phyloP scores from a whole-genome alignment of 192 early-diverging fungal species.

The Coemansia sp. region DNA sequence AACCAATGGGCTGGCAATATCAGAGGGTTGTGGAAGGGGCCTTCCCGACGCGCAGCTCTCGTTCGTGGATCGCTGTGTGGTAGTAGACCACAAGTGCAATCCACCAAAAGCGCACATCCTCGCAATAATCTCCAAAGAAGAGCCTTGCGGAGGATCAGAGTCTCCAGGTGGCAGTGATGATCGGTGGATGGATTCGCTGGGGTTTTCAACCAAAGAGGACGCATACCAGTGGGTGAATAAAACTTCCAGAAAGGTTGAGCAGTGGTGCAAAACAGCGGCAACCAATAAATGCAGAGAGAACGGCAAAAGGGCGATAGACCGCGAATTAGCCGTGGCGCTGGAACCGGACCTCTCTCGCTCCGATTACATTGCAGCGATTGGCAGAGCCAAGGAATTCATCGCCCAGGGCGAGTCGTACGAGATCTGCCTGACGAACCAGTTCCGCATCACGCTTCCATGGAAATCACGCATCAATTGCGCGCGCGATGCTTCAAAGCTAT shows the following conservation, averaged over 20 bases:
- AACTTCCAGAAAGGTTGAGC: background rate
- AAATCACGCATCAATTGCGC: background rate
- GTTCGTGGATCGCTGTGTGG: conserved; percentile 75
- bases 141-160: no score
- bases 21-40: background rate
- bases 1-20: background rate
- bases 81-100: conserved; percentile 62
- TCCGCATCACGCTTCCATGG: conserved; percentile 42
- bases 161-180: background rate
- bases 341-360: conserved; percentile 17
- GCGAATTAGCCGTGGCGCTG: background rate
- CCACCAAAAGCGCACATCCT: conserved; percentile 22
- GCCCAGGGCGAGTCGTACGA: conserved; percentile 93
- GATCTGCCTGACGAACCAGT: conserved; percentile 87
- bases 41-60: conserved; percentile 76
- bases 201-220: conserved; percentile 9
- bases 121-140: conserved; percentile 15
- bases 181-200: conserved; percentile 17
- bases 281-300: background rate
- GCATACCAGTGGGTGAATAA: conserved; percentile 19
- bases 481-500: background rate
- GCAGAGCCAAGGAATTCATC: conserved; percentile 64
- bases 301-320: background rate
- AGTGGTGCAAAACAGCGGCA: background rate
- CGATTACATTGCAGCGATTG: conserved; percentile 60